phyloP scores from a whole-genome alignment of 768 basidiomycete genomes.

The Rhodosporidiobolus sp. region DNA sequence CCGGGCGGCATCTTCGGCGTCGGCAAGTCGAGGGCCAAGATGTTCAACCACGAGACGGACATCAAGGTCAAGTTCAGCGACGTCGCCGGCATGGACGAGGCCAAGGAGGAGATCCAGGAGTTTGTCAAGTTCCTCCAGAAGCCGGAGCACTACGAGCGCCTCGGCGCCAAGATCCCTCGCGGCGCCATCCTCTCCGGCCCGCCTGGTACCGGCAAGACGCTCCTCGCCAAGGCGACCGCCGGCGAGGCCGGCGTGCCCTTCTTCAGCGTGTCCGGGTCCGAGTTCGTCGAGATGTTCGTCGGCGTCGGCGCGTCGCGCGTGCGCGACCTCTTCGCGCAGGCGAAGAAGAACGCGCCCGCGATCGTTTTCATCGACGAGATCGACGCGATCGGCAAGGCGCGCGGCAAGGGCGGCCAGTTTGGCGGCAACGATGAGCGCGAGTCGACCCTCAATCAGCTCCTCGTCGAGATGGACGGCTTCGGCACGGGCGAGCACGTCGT shows the following conservation, averaged over 20 bases:
- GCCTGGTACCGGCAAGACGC: conserved; percentile 96
- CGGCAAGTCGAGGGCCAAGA: conserved; percentile 87
- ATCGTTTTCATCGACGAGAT: conserved; percentile 99
- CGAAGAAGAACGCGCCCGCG: conserved; percentile 95
- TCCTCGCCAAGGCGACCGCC: conserved; percentile 96
- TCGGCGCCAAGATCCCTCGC: conserved; percentile 96
- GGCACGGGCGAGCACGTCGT: conserved; percentile 96
- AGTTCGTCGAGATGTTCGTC: conserved; percentile 99
- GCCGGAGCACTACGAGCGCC: conserved; percentile 85
- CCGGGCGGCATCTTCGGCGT: conserved; percentile 92
- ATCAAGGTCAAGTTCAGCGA: conserved; percentile 91
- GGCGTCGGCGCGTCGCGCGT: conserved; percentile 97
- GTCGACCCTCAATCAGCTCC: conserved; percentile 90
- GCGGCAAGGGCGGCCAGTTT: conserved; percentile 71
- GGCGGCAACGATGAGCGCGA: conserved; percentile 98
- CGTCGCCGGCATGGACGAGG: conserved; percentile 98
- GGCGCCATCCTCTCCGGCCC: conserved; percentile 92
- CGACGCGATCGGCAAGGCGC: conserved; percentile 94
- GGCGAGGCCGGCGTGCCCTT: conserved; percentile 97
- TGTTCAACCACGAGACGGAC: conserved; percentile 94
- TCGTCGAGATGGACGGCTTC: conserved; percentile 99
- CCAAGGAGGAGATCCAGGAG: conserved; percentile 99
- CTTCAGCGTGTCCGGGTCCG: conserved; percentile 96
- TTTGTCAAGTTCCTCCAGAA: conserved; percentile 99
- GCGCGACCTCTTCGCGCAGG: conserved; percentile 92